phyloP scores from a whole-genome alignment of 1,139 yeast genomes.

The Suhomyces ambrosiae region DNA sequence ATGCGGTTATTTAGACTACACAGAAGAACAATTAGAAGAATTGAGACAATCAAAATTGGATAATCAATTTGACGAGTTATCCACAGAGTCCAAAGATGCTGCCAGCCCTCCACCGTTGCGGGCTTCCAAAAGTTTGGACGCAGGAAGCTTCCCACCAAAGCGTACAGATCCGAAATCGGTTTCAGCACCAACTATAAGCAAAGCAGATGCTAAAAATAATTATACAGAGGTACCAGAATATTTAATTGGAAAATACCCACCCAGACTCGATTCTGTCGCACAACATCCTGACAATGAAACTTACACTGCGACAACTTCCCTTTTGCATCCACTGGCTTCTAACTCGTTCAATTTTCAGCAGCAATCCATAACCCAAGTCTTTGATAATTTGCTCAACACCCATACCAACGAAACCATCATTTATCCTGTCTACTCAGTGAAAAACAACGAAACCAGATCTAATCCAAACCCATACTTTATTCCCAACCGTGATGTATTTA shows the following conservation, averaged over 20 bases:
- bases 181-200: too few relatives aligned
- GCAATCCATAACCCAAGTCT: conserved; percentile 28
- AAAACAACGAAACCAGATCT: conserved; percentile 7
- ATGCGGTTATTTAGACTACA: conserved; percentile 44
- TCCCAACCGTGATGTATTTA: conserved; percentile 13
- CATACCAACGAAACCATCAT: conserved; percentile 31
- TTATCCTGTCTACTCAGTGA: conserved; percentile 42
- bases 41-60: conserved; percentile 25
- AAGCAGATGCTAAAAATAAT: too few relatives aligned
- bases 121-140: background rate
- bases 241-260: too few relatives aligned
- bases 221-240: too few relatives aligned
- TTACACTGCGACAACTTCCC: background rate
- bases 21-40: conserved; percentile 37
- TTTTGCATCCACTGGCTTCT: background rate
- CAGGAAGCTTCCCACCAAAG: background rate
- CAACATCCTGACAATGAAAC: too few relatives aligned
- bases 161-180: background rate
- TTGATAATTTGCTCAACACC: conserved; percentile 28
- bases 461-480: conserved; percentile 9
- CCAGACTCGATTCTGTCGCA: too few relatives aligned
- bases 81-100: conserved; percentile 9
- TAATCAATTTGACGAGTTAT: conserved; percentile 15
- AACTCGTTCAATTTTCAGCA: conserved; percentile 6
- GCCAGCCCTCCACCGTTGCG: background rate